A percentile compares a stretch with the other conserved stretches of the same genome.
phyloP scores from a whole-genome alignment of 306 rosid genomes.

The Bauhinia variegata region DNA sequence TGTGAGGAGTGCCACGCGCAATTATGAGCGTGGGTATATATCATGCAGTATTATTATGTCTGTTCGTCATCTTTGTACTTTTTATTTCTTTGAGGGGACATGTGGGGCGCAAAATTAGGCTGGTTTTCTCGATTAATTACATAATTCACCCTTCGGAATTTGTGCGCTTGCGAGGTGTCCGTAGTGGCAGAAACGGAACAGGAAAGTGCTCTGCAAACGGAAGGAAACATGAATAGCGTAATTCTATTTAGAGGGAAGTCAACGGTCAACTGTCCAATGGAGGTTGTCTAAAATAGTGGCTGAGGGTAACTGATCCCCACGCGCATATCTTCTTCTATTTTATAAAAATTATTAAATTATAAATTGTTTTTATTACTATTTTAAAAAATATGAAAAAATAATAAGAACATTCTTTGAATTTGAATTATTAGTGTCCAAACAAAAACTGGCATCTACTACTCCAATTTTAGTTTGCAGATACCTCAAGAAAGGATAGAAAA shows the following conservation, averaged over 20 bases:
- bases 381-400: too few species aligned
- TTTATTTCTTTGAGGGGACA: constrained; percentile 48
- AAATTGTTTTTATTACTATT: too few species aligned
- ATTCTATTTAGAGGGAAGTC: constrained; percentile 24
- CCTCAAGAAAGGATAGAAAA: too few species aligned
- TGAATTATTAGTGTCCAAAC: too few species aligned
- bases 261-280: constrained; percentile 39
- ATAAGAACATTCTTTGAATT: too few species aligned
- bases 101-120: constrained; percentile 25
- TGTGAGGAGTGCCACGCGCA: constrained; percentile 56
- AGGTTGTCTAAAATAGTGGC: background rate
- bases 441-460: too few species aligned
- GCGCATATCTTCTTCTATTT: background rate
- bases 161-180: background rate
- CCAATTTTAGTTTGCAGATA: too few species aligned
- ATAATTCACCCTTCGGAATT: background rate
- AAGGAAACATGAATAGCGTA: constrained; percentile 16
- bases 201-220: constrained; percentile 11
- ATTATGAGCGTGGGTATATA: constrained; percentile 57
- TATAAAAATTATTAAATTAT: background rate
- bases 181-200: constrained; percentile 54
- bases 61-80: constrained; percentile 49
- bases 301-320: background rate
- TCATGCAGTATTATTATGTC: constrained; percentile 54
- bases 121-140: constrained; percentile 11